Percentiles rank a stretch among this genome's conserved stretches.
Conservation (phyloP, 2,329 filamentous ascomycete genomes). For the Fusarium sp. region DNA sequence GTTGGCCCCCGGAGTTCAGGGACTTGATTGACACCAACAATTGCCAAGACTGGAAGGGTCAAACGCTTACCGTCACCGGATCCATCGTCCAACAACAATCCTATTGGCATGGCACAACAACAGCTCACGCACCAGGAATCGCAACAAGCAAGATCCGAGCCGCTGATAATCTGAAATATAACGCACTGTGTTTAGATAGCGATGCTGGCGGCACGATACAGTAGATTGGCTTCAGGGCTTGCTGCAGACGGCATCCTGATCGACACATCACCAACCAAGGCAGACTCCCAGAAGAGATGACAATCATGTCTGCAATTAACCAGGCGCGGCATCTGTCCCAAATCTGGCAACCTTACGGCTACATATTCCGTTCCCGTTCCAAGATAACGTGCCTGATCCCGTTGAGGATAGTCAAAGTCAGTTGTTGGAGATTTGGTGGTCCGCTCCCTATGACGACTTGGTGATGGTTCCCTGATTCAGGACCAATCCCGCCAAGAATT, state of each 20-base stretch:
- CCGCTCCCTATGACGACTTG: conserved; percentile 34
- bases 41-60: conserved; percentile 35
- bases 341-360: conserved; percentile 16
- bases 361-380: conserved; percentile 12
- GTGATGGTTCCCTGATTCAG: conserved; percentile 34
- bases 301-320: conserved; percentile 16
- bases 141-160: conserved; percentile 35
- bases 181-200: conserved; percentile 3
- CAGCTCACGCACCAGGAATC: conserved; percentile 18
- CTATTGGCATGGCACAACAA: conserved; percentile 8
- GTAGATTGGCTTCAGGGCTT: background rate
- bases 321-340: conserved; percentile 28
- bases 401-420: conserved; percentile 15
- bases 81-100: conserved; percentile 24
- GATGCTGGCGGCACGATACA: background rate
- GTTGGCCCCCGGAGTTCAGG: conserved; percentile 25
- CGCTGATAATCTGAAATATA: conserved; percentile 8
- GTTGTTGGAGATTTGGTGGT: conserved; percentile 10
- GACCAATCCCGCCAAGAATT: conserved; percentile 17
- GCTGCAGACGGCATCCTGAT: conserved; percentile 19
- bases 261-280: conserved; percentile 30
- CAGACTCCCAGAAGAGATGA: conserved; percentile 10
- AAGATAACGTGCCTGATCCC: conserved; percentile 13
- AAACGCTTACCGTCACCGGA: conserved; percentile 39
- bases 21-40: conserved; percentile 37